Evolutionary conservation across 805 yeast species (phyloP).

Genomic region (Wickerhamiella allomyrinae): DNA sequence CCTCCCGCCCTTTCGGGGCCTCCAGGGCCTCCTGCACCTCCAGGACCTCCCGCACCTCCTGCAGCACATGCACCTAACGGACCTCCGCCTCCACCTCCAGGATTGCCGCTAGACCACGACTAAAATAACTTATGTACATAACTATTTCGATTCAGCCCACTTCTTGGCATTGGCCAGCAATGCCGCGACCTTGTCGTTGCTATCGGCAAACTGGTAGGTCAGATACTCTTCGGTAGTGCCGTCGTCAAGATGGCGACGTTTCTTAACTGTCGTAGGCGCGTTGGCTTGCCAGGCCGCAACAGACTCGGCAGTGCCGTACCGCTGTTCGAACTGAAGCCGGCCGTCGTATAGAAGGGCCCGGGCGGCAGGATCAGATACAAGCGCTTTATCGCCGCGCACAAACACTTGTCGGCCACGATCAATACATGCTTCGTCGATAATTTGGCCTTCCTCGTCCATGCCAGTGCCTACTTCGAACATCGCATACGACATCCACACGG

Average conservation of each 20-base stretch:
- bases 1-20: constrained; percentile 11
- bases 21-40: constrained; percentile 6
- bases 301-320: constrained; percentile 39
- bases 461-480: constrained; percentile 51
- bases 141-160: constrained; percentile 27
- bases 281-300: constrained; percentile 29
- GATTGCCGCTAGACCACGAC: neutral
- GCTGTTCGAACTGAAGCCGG: constrained; percentile 47
- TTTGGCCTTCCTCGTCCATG: constrained; percentile 29
- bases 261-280: constrained; percentile 41
- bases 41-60: constrained; percentile 9
- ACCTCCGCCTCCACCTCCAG: neutral
- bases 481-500: constrained; percentile 53
- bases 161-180: constrained; percentile 35
- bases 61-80: constrained; percentile 9
- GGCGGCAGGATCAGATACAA: constrained; percentile 25
- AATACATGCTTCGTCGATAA: constrained; percentile 34
- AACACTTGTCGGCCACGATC: constrained; percentile 42
- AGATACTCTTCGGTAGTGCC: constrained; percentile 40
- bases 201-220: constrained; percentile 59
- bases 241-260: constrained; percentile 28
- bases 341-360: constrained; percentile 45
- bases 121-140: neutral
- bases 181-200: constrained; percentile 26
- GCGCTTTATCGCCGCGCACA: constrained; percentile 40